Conservation (phyloP, 371 early-diverging fungal species). For the Syncephalastrum monosporum region DNA sequence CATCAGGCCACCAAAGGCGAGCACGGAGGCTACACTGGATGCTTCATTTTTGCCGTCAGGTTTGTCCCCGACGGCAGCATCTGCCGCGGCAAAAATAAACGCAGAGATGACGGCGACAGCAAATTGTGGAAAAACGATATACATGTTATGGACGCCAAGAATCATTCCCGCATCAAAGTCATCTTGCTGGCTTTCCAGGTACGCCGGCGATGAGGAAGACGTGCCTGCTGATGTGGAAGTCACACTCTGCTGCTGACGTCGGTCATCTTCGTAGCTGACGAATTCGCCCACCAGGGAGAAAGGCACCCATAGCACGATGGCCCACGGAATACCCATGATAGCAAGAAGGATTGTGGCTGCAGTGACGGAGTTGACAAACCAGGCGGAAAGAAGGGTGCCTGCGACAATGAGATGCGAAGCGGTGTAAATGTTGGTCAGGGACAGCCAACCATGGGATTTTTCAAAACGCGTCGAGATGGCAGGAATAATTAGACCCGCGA, state of each 20-base stretch:
- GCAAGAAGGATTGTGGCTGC: slow-evolving; percentile 63
- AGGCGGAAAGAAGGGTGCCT: slow-evolving; percentile 51
- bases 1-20: slow-evolving; percentile 68
- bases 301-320: slow-evolving; percentile 75
- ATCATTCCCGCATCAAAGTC: slow-evolving; percentile 69
- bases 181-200: slow-evolving; percentile 28
- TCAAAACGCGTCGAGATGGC: slow-evolving; percentile 34
- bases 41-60: slow-evolving; percentile 13
- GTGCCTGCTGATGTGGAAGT: neutral
- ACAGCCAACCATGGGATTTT: slow-evolving; percentile 26
- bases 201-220: neutral
- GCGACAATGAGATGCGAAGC: slow-evolving; percentile 59
- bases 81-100: slow-evolving; percentile 50
- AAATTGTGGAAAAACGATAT: slow-evolving; percentile 82
- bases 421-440: slow-evolving; percentile 59
- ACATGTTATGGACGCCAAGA: slow-evolving; percentile 83
- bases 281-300: slow-evolving; percentile 78
- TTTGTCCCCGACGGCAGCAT: slow-evolving; percentile 19
- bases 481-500: slow-evolving; percentile 60
- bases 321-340: slow-evolving; percentile 74
- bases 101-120: slow-evolving; percentile 57
- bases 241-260: slow-evolving; percentile 11
- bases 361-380: slow-evolving; percentile 47
- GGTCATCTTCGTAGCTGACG: slow-evolving; percentile 51
- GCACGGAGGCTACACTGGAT: slow-evolving; percentile 51